Base-by-base conservation (phyloP, 768 basidiomycete genomes). In the Podaxis carcinomalis region DNA sequence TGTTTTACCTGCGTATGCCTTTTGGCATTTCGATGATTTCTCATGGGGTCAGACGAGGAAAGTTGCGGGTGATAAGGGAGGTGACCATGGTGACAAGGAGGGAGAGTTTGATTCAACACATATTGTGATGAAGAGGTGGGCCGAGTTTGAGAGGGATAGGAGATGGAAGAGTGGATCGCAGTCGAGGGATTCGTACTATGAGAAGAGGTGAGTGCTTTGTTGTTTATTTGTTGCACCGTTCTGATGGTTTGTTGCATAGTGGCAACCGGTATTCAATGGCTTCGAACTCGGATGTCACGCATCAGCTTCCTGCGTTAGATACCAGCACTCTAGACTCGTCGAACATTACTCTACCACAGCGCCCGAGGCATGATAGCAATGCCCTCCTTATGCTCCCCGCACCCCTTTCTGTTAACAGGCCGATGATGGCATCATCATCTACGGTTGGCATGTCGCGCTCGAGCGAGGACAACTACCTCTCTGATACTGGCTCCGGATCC, bases 91-190 rank as follows among this genome's bases (percentile, higher is more conserved):
- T 10, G 95, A 94, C 71, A 99, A 98, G 78, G 93, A 96, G 63
- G 97, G 97, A 71, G 92, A 92, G 71, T 99, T 99, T 68, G 96
- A 99, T 76, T 96, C 95, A 28, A 83, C 87, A 49, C 88, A 95
- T 74, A 98, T 99, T 67, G 90, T 96, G 37, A 98, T 98, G 97
- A 98, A 98, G 80, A 85, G 93, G 42, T 99, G 96, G 96, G 94
- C 87, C 16, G 97, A 98, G 75, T 98, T 97, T 72, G 97, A 98
- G 79, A 80, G 96, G 52, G 97, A 98, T 66, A 78, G 96, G 66
- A 82, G 95, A 63, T 98, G 93, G 93, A 94, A 88, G 85, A 89
- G 74, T 69, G 95, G 93, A 5, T 84, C 84, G 21, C 85, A 89
- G 65, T 95, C 93, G 4, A 83, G 90, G 63, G 93, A 96, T 69